A percentile compares a stretch with the other conserved stretches of the same genome.
These are phyloP conservation scores for Sonneratia caseolaris DNA, from an alignment of 345 rosid species.

Conservation along the genomic window DNA sequence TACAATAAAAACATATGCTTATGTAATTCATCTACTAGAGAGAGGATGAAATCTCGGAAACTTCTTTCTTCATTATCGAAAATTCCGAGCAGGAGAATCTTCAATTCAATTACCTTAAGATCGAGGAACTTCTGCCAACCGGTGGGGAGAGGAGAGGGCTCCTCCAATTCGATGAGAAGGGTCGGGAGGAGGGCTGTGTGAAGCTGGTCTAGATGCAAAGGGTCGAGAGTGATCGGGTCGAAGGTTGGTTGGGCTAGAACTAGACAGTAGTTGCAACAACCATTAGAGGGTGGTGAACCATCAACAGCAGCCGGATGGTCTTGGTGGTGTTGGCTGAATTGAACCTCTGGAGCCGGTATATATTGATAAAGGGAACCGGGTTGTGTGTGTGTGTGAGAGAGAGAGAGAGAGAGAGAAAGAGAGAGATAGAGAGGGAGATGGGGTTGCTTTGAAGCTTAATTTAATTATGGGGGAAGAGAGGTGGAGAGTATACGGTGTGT, in stretches of 20 bases:
- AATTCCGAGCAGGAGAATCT: too few species aligned
- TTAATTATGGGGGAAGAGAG: constrained; percentile 53
- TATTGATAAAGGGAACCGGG: constrained; percentile 8
- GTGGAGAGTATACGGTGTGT: constrained; percentile 18
- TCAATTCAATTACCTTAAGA: constrained; percentile 8
- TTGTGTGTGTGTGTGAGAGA: neutral
- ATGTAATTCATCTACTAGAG: too few species aligned
- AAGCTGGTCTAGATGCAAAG: neutral
- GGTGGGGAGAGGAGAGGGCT: constrained; percentile 13
- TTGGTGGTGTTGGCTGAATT: constrained; percentile 15
- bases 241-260: constrained; percentile 1
- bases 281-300: neutral
- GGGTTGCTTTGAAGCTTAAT: constrained; percentile 54
- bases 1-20: too few species aligned
- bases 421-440: constrained; percentile 16
- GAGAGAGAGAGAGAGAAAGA: too few species aligned
- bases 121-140: constrained; percentile 19
- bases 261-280: constrained; percentile 8
- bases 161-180: constrained; percentile 6
- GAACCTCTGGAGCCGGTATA: constrained; percentile 38
- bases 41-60: too few species aligned
- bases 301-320: neutral
- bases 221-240: constrained; percentile 6
- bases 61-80: too few species aligned
- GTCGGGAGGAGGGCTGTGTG: neutral